Percentiles rank a stretch among this genome's conserved stretches.
Conservation (phyloP, 2,329 filamentous ascomycete genomes). For the Bretziella fagacearum region DNA sequence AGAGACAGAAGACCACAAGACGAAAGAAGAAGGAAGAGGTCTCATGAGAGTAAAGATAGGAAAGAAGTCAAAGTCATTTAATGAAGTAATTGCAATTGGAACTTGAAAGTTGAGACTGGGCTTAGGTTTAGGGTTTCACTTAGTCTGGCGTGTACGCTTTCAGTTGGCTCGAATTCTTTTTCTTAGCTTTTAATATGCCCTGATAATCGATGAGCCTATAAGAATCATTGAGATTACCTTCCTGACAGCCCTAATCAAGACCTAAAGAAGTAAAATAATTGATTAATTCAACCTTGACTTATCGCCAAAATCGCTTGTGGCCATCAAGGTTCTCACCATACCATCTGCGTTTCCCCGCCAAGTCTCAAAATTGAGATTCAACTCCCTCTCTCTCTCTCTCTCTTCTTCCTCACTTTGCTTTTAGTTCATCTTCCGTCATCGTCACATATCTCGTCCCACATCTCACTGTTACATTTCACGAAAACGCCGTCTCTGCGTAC, state of each 20-base stretch:
- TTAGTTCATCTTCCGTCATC: background rate
- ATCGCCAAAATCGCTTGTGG: background rate
- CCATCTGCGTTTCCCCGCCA: constrained; percentile 7
- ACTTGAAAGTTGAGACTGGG: too few species aligned
- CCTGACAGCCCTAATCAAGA: background rate
- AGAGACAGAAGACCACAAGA: too few species aligned
- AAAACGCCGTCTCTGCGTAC: background rate
- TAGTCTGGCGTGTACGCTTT: too few species aligned
- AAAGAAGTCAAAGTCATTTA: too few species aligned
- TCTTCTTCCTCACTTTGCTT: background rate
- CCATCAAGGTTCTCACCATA: constrained; percentile 9
- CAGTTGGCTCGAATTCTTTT: too few species aligned
- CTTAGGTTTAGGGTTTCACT: too few species aligned
- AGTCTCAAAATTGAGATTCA: background rate
- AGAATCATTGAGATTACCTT: too few species aligned
- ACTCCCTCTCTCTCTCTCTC: background rate
- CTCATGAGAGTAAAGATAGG: background rate
- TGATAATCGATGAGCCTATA: too few species aligned
- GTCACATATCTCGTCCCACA: background rate
- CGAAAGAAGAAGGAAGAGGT: background rate
- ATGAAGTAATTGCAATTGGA: too few species aligned
- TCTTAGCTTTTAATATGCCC: too few species aligned
- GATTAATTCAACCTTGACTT: background rate
- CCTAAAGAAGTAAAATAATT: background rate
- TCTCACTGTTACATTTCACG: background rate